Base-by-base conservation (phyloP, 2,329 filamentous ascomycete genomes). In the Purpureocillium lavendulum region DNA sequence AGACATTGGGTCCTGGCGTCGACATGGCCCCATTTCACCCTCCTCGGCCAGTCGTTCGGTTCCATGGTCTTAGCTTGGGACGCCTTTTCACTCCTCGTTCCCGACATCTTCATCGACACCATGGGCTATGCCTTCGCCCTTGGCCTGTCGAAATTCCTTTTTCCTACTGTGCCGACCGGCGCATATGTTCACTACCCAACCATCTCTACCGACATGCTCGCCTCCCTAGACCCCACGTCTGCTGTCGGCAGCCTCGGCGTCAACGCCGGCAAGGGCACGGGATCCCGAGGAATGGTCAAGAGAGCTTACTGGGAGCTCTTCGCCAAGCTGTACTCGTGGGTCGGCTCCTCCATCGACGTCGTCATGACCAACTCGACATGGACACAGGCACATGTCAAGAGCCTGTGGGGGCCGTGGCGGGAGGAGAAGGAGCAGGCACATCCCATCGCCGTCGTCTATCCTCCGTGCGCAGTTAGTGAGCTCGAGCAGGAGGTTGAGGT, bases 151-250 rank as follows among this genome's bases (percentile, higher is more conserved):
- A 92, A 88, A 56, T 74, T 84, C 46, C 70, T 97, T 17, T 97
- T 97, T 56, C 83, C 76, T 1, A 61, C 66, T 29, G 75, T 96
- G 2, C 86, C 90, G 0, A 96, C 88, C 0, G 88, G 78, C 34
- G 89, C 92, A 38, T 98, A 98, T 57, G 89, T 97, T 1, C 92
- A 98, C 65, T 98, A 97, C 58, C 92, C 92, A 1, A 97, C 90
- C 40, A 98, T 98, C 39, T 96, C 89, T 3, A 98, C 88, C 37
- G 92, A 98, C 55, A 98, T 98, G 92, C 77, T 98, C 4, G 75
- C 79, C 16, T 90, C 86, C 14, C 77, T 96, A 4, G 77, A 88
- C 49, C 77, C 84, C 8, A 60, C 58, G 8, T 74, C 70, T 2
- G 46, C 62, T 28, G 74, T 69, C 35, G 84, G 80, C 12, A 60